Base-by-base conservation (phyloP, 1,139 yeast species). In the Protomyces macrosporus region DNA sequence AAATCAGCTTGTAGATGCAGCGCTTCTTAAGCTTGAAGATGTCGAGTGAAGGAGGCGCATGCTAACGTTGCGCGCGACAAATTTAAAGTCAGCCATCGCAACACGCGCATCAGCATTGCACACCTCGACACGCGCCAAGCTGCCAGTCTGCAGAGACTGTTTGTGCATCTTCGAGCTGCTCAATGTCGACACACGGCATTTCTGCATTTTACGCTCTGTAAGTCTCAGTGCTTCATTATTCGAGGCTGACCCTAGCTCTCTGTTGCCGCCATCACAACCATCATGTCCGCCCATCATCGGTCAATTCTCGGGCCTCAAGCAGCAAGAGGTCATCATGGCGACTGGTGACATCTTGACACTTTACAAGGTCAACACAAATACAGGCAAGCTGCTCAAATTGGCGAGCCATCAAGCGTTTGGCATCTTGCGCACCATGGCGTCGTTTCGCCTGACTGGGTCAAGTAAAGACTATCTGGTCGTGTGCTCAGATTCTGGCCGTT, bases 401-500 rank as follows among this genome's bases (percentile, higher is more conserved):
- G 71, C 76, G 6, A 71, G 75, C 0, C 84, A 82, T 65, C 80
- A 82, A 50, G 71, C 83, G 1, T 87, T 87, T 75, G 86, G 88
- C 0, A 79, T 82, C 12, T 77, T 91, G 6, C 78, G 90, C 60
- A 70, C 77, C 10, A 75, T 89, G 23, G 79, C 77, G 1, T 76
- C 80, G 36, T 76, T 88, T 63, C 79, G 83, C 33, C 73, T 81
- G 10, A 77, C 82, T 0, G 90, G 87, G 32, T 61, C 56, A 5
- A 53, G 77, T 0, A 78, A 78, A 62, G 95, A 89, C 69, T 77
- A 77, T 48, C 69, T 91, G 34, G 81, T 87, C n/a, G 74, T 90
- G 2, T 82, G 95, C 0, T 84, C 95, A 0, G 98, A 91, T 72
- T 83, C 96, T 1, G 98, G 98, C 0, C 83, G 84, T 65, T 69